Evolutionary conservation across 192 early-diverging fungal species (phyloP).

Genomic region (Mortierella antarctica): DNA sequence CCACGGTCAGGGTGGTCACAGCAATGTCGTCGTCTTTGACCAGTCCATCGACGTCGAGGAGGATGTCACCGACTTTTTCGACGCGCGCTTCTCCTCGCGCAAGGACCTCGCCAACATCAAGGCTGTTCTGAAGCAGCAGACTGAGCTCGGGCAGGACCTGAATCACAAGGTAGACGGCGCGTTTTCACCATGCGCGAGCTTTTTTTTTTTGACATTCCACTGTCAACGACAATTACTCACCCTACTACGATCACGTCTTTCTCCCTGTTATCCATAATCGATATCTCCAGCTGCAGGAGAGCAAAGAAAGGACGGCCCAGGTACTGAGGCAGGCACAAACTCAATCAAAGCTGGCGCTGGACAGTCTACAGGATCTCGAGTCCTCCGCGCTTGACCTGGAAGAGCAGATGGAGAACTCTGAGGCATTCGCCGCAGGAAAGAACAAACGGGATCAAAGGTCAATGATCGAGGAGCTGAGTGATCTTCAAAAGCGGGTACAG

Average conservation of each 20-base stretch:
- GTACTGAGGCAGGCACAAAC: constrained; percentile 24
- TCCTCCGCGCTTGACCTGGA: constrained; percentile 38
- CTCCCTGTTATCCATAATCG: background rate
- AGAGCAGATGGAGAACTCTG: constrained; percentile 38
- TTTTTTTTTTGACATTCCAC: background rate
- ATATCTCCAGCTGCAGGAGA: constrained; percentile 28
- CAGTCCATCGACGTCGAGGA: constrained; percentile 49
- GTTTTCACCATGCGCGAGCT: background rate
- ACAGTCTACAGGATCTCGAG: constrained; percentile 20
- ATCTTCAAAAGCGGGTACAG: constrained; percentile 36
- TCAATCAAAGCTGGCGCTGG: constrained; percentile 13
- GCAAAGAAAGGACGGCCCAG: constrained; percentile 19
- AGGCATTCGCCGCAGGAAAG: constrained; percentile 37
- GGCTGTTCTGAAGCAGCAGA: constrained; percentile 16
- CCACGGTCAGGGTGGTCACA: background rate
- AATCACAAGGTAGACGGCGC: constrained; percentile 28
- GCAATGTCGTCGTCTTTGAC: constrained; percentile 51
- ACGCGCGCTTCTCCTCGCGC: constrained; percentile 39
- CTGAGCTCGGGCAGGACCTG: constrained; percentile 11
- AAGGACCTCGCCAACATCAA: constrained; percentile 55
- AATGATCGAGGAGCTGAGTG: constrained; percentile 46
- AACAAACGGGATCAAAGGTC: constrained; percentile 32
- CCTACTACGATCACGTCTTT: background rate
- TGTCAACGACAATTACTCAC: background rate
- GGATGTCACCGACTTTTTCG: constrained; percentile 52